phyloP scores from a whole-genome alignment of 768 basidiomycete genomes.

The Amanita muscaria region DNA sequence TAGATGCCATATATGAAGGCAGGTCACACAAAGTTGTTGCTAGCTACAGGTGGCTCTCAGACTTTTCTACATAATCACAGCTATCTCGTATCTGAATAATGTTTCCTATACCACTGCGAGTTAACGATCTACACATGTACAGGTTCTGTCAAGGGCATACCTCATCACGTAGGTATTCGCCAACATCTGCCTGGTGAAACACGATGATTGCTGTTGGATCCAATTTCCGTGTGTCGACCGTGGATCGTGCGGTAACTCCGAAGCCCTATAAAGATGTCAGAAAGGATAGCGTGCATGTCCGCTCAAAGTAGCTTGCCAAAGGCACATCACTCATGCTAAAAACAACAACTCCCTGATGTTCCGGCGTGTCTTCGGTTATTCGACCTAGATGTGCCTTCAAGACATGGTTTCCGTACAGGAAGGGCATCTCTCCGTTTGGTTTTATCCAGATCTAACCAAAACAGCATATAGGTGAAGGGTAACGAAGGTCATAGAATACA shows the following conservation, averaged over 20 bases:
- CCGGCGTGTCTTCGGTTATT: constrained; percentile 97
- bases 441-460: constrained; percentile 88
- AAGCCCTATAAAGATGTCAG: constrained; percentile 59
- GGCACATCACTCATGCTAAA: constrained; percentile 95
- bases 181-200: constrained; percentile 98
- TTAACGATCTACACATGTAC: too few relatives aligned
- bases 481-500: not conserved
- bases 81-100: constrained; percentile 71
- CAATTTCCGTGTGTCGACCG: constrained; percentile 91
- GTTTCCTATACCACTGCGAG: constrained; percentile 47
- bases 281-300: not conserved
- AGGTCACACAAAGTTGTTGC: constrained; percentile 11
- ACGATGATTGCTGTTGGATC: constrained; percentile 97
- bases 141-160: constrained; percentile 29
- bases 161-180: constrained; percentile 97
- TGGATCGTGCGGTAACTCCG: constrained; percentile 93
- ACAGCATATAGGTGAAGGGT: not conserved
- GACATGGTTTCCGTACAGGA: constrained; percentile 97
- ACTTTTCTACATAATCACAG: too few relatives aligned
- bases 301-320: constrained; percentile 44
- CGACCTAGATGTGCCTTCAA: constrained; percentile 98
- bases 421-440: constrained; percentile 98
- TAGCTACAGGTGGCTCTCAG: too few relatives aligned
- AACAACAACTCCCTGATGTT: constrained; percentile 96
- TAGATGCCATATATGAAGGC: constrained; percentile 28